These are phyloP conservation scores for Phyllosticta paracitricarpa DNA, from an alignment of 2,329 filamentous ascomycete genomes.

Conservation along the genomic window DNA sequence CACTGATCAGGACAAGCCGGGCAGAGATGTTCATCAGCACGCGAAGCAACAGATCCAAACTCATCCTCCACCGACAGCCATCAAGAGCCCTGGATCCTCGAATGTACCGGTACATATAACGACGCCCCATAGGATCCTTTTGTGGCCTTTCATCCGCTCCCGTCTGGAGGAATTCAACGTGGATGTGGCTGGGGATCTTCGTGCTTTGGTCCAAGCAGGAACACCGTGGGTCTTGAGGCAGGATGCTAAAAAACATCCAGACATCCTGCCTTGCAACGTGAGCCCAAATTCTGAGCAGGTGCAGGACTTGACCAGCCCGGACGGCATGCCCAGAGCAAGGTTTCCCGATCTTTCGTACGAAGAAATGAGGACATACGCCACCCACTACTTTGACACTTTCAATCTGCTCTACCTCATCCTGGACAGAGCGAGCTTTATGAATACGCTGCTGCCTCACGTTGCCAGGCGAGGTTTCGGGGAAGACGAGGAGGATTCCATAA, in stretches of 20 bases:
- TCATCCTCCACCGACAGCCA: neutral
- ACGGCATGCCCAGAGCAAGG: neutral
- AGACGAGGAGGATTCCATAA: slow-evolving; percentile 38
- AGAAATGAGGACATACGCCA: slow-evolving; percentile 9
- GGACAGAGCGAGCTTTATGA: slow-evolving; percentile 8
- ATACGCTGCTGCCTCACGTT: slow-evolving; percentile 19
- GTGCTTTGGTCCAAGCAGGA: slow-evolving; percentile 4
- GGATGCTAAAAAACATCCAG: slow-evolving; percentile 4
- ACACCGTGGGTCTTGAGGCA: slow-evolving; percentile 11
- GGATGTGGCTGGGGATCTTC: slow-evolving; percentile 8
- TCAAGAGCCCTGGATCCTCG: neutral
- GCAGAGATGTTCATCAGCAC: neutral
- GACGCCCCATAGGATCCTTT: slow-evolving; percentile 14
- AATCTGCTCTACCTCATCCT: slow-evolving; percentile 11
- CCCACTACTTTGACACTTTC: slow-evolving; percentile 10
- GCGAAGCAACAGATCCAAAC: neutral
- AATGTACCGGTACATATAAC: slow-evolving; percentile 9
- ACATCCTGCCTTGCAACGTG: slow-evolving; percentile 5
- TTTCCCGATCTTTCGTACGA: slow-evolving; percentile 9
- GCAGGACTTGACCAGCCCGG: neutral
- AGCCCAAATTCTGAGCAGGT: neutral
- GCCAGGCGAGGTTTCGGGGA: slow-evolving; percentile 42
- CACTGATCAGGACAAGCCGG: neutral
- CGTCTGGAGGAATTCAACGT: slow-evolving; percentile 3
- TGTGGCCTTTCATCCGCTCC: slow-evolving; percentile 13